phyloP scores from a whole-genome alignment of 2,329 filamentous ascomycete species.

The Fusarium zealandicum region DNA sequence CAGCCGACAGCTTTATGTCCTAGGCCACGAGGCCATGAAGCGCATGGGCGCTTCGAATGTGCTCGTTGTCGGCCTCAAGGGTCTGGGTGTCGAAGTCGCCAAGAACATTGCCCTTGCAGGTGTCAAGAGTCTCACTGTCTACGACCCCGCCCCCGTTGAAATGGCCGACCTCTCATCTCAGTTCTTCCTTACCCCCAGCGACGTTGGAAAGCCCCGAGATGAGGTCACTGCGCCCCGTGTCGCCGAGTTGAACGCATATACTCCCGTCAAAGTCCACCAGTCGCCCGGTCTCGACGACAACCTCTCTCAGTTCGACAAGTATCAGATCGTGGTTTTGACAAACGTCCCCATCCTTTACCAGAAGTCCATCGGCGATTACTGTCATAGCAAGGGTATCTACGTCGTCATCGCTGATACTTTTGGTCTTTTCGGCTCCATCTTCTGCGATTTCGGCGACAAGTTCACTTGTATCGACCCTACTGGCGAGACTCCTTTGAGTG shows the following conservation, averaged over 20 bases:
- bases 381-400: conserved; percentile 92
- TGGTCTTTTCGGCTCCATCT: conserved; percentile 92
- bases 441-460: conserved; percentile 95
- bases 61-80: conserved; percentile 89
- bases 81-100: conserved; percentile 95
- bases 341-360: conserved; percentile 83
- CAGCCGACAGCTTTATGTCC: conserved; percentile 75
- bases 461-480: conserved; percentile 91
- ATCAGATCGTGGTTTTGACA: conserved; percentile 91
- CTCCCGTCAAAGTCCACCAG: conserved; percentile 81
- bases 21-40: conserved; percentile 90
- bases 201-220: conserved; percentile 92
- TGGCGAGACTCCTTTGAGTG: conserved; percentile 84
- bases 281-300: conserved; percentile 73
- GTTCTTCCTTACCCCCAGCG: conserved; percentile 89
- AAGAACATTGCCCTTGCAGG: conserved; percentile 98
- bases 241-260: conserved; percentile 95
- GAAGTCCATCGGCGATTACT: conserved; percentile 86
- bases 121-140: conserved; percentile 94
- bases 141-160: conserved; percentile 84
- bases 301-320: conserved; percentile 83
- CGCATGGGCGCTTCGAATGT: conserved; percentile 97
- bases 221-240: conserved; percentile 86
- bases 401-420: conserved; percentile 88
- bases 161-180: conserved; percentile 94